phyloP scores from a whole-genome alignment of 2,329 filamentous ascomycete genomes.

The Fusarium incarnatum region DNA sequence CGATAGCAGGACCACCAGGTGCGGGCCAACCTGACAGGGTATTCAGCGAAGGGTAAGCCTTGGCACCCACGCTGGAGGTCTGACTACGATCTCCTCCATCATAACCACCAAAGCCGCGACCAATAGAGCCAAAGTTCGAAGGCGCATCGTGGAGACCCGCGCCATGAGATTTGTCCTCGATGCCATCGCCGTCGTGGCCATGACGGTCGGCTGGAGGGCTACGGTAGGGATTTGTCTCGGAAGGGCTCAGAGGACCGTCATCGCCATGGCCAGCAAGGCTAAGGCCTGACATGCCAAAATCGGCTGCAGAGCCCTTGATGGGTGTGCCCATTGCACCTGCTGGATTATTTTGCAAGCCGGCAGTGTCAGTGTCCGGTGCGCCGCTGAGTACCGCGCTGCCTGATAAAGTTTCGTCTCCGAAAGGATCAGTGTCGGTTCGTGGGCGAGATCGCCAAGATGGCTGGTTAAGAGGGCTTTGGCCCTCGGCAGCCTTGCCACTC shows the following conservation, averaged over 20 bases:
- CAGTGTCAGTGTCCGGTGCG: conserved; percentile 73
- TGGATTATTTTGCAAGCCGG: conserved; percentile 48
- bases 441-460: conserved; percentile 69
- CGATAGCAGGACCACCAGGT: conserved; percentile 66
- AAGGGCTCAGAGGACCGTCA: conserved; percentile 85
- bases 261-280: conserved; percentile 69
- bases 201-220: conserved; percentile 85
- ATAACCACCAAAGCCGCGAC: conserved; percentile 64
- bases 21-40: conserved; percentile 73
- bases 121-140: conserved; percentile 65
- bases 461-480: conserved; percentile 54
- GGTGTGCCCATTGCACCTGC: conserved; percentile 64
- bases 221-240: conserved; percentile 95
- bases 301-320: conserved; percentile 64
- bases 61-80: conserved; percentile 87
- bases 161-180: conserved; percentile 61
- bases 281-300: conserved; percentile 73
- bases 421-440: conserved; percentile 80
- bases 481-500: conserved; percentile 63
- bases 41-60: conserved; percentile 73
- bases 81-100: conserved; percentile 91
- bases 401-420: conserved; percentile 73
- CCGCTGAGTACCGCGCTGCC: conserved; percentile 81
- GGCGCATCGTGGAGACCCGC: conserved; percentile 54
- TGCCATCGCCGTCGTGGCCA: conserved; percentile 70